A percentile compares a stretch with the other conserved stretches of the same genome.
phyloP scores from a whole-genome alignment of 2,329 filamentous ascomycete species.

The Phialocephala sp. region DNA sequence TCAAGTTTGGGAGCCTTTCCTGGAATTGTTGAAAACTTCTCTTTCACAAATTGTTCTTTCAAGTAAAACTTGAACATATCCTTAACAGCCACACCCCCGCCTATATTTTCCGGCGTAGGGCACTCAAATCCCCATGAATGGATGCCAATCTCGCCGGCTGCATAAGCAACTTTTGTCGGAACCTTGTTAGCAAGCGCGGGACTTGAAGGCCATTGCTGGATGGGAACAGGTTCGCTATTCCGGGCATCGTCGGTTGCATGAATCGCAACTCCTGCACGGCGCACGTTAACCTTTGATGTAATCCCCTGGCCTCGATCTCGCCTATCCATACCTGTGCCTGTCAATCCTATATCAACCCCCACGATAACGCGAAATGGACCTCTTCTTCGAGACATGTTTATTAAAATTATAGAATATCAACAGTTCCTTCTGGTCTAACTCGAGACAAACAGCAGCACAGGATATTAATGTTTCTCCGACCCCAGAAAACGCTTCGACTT shows the following conservation, averaged over 20 bases:
- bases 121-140: constrained; percentile 9
- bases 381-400: no score
- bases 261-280: neutral
- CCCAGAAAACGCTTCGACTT: no score
- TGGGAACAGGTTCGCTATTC: neutral
- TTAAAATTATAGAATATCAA: no score
- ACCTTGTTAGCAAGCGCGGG: neutral
- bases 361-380: neutral
- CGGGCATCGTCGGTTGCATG: neutral
- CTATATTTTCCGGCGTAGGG: neutral
- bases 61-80: neutral
- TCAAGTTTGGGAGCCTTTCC: neutral
- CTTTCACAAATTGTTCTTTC: neutral
- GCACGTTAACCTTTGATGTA: neutral
- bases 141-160: neutral
- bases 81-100: neutral
- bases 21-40: neutral
- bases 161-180: constrained; percentile 8
- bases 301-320: neutral
- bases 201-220: neutral
- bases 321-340: constrained; percentile 1
- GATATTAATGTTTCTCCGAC: no score
- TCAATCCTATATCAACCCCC: neutral
- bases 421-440: no score
- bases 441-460: no score